Conservation (phyloP, 139 green algal genomes). For the Picochlorum sp. region DNA sequence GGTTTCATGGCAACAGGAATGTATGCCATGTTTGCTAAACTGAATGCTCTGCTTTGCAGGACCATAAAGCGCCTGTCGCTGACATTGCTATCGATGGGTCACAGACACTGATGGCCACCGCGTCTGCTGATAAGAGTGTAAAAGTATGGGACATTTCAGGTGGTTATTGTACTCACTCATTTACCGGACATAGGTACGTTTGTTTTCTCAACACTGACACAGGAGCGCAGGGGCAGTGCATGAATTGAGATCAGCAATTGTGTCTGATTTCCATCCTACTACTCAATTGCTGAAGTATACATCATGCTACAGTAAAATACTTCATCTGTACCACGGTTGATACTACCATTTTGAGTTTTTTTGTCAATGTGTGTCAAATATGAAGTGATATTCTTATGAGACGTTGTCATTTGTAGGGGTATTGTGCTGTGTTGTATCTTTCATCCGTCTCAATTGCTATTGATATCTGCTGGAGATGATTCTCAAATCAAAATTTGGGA, state of each 20-base stretch:
- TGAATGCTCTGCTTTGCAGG: slow-evolving; percentile 21
- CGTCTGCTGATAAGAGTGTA: slow-evolving; percentile 56
- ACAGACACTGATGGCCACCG: slow-evolving; percentile 70
- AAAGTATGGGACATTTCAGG: slow-evolving; percentile 67
- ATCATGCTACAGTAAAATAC: background rate
- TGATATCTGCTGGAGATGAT: slow-evolving; percentile 72
- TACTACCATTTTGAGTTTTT: no score
- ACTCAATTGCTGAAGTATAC: background rate
- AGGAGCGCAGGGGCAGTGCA: background rate
- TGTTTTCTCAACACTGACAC: background rate
- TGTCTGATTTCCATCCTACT: background rate
- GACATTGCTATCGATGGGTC: slow-evolving; percentile 69
- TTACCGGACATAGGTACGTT: slow-evolving; percentile 63
- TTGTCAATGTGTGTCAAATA: no score
- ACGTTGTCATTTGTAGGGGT: slow-evolving; percentile 29
- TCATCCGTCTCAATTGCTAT: slow-evolving; percentile 70
- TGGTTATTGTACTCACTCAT: slow-evolving; percentile 85
- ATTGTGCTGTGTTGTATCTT: slow-evolving; percentile 70
- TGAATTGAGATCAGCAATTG: background rate
- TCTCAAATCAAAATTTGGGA: slow-evolving; percentile 69
- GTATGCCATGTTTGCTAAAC: background rate
- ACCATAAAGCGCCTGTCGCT: slow-evolving; percentile 65
- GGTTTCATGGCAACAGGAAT: background rate
- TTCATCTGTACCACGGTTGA: background rate
- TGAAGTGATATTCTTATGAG: no score